phyloP scores from a whole-genome alignment of 768 basidiomycete species.

The Roridomyces roridus region DNA sequence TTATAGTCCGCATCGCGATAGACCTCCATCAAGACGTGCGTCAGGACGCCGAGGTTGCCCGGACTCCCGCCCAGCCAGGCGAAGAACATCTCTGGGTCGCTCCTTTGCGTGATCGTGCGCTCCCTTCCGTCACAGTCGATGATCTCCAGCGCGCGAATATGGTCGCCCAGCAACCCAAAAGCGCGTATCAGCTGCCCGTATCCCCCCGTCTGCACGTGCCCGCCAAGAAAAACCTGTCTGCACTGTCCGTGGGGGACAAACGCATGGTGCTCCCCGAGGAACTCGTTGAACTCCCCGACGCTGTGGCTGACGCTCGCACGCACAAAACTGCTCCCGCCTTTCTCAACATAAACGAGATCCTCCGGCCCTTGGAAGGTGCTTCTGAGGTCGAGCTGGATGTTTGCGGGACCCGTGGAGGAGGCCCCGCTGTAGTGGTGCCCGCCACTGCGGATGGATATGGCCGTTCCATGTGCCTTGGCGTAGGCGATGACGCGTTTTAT shows the following conservation, averaged over 20 bases:
- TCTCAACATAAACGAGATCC: slow-evolving; percentile 6
- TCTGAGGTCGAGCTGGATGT: slow-evolving; percentile 10
- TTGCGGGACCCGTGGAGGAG: slow-evolving; percentile 8
- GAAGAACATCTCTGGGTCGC: slow-evolving; percentile 12
- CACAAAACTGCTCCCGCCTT: background rate
- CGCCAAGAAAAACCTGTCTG: slow-evolving; percentile 2
- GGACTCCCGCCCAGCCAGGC: slow-evolving; percentile 16
- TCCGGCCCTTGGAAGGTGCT: slow-evolving; percentile 5
- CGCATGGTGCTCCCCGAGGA: slow-evolving; percentile 8
- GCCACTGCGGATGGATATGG: slow-evolving; percentile 16
- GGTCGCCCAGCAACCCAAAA: slow-evolving; percentile 15
- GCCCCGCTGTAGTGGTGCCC: slow-evolving; percentile 20
- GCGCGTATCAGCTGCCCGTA: slow-evolving; percentile 15
- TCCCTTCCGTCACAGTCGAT: slow-evolving; percentile 10
- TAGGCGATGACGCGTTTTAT: slow-evolving; percentile 6
- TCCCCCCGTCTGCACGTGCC: slow-evolving; percentile 14
- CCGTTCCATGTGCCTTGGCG: slow-evolving; percentile 1
- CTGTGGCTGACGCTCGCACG: slow-evolving; percentile 12
- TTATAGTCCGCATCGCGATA: slow-evolving; percentile 9
- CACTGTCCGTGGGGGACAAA: slow-evolving; percentile 20
- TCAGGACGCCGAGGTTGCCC: slow-evolving; percentile 15
- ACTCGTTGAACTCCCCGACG: slow-evolving; percentile 16
- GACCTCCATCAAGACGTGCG: slow-evolving; percentile 7
- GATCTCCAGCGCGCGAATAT: slow-evolving; percentile 14
- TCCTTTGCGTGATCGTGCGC: slow-evolving; percentile 6